phyloP scores from a whole-genome alignment of 306 rosid genomes.

The Malus fusca region DNA sequence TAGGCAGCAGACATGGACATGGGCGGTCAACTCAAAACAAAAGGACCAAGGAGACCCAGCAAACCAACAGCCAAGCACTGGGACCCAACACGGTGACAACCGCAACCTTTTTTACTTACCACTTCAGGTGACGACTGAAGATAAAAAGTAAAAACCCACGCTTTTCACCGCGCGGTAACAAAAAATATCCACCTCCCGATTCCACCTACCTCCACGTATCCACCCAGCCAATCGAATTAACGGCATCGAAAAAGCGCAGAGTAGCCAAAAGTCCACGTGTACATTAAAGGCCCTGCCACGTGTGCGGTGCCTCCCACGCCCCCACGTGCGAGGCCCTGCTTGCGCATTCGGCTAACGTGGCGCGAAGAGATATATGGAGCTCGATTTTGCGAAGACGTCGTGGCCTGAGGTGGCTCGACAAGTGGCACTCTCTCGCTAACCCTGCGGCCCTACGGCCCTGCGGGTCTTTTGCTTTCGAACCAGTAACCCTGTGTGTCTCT shows the following conservation, averaged over 20 bases:
- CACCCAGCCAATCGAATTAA: background rate
- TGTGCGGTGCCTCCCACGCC: background rate
- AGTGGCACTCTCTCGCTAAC: constrained; percentile 37
- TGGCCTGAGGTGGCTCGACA: constrained; percentile 47
- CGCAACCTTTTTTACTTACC: background rate
- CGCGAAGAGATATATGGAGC: constrained; percentile 37
- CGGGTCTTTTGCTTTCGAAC: constrained; percentile 15
- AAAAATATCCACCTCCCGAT: background rate
- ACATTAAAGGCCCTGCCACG: background rate
- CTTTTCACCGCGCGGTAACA: background rate
- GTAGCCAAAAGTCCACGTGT: background rate
- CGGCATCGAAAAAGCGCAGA: background rate
- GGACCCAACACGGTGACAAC: background rate
- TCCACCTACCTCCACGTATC: background rate
- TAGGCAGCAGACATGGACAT: background rate
- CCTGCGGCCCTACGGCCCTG: background rate
- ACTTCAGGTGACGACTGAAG: background rate
- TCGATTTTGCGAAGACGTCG: constrained; percentile 27
- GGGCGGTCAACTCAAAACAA: background rate
- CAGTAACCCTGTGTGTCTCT: background rate
- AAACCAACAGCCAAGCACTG: background rate
- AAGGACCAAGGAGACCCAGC: background rate
- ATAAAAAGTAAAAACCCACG: background rate
- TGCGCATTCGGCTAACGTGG: constrained; percentile 46
- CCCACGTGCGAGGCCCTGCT: constrained; percentile 23